A percentile compares a stretch with the other conserved stretches of the same genome.
phyloP scores from a whole-genome alignment of 2,329 filamentous ascomycete genomes.

The Pestalotiopsis sp. region DNA sequence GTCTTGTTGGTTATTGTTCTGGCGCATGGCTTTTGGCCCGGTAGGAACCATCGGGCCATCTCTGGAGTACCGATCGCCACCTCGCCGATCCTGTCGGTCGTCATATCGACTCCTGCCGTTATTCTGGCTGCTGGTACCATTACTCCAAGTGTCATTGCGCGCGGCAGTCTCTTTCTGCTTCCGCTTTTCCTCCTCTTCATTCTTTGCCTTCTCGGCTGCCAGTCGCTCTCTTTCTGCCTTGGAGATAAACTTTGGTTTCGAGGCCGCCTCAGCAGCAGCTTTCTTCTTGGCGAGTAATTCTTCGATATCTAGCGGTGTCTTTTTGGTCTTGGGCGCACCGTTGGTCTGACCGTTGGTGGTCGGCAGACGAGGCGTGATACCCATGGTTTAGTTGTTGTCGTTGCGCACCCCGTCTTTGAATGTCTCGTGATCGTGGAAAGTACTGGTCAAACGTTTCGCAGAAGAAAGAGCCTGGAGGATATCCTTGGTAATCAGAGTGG shows the following conservation, averaged over 20 bases:
- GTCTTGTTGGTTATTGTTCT: slow-evolving; percentile 37
- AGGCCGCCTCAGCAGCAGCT: slow-evolving; percentile 79
- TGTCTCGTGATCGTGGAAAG: neutral
- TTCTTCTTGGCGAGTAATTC: slow-evolving; percentile 85
- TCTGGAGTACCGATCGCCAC: slow-evolving; percentile 25
- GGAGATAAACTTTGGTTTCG: slow-evolving; percentile 82
- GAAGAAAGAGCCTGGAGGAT: neutral
- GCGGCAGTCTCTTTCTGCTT: slow-evolving; percentile 21
- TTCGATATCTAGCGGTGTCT: slow-evolving; percentile 74
- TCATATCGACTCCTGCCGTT: slow-evolving; percentile 18
- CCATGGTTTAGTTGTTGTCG: slow-evolving; percentile 21
- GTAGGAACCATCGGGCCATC: slow-evolving; percentile 57
- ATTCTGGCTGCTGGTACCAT: slow-evolving; percentile 18
- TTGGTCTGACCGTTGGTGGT: slow-evolving; percentile 18
- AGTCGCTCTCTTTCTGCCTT: slow-evolving; percentile 74
- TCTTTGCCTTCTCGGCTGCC: slow-evolving; percentile 70
- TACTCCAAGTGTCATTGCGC: slow-evolving; percentile 38
- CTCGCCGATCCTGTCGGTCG: slow-evolving; percentile 28
- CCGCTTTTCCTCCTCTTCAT: slow-evolving; percentile 57
- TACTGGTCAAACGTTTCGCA: neutral
- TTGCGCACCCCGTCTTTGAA: neutral
- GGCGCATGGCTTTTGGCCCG: slow-evolving; percentile 71
- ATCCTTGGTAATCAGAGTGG: neutral
- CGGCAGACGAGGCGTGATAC: slow-evolving; percentile 24
- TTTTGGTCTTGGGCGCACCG: slow-evolving; percentile 19